Evolutionary conservation across 805 yeast species (phyloP), one percentile per base, ranked within the genome.

Genomic region (Sugiyamaella qingdaonensis): DNA sequence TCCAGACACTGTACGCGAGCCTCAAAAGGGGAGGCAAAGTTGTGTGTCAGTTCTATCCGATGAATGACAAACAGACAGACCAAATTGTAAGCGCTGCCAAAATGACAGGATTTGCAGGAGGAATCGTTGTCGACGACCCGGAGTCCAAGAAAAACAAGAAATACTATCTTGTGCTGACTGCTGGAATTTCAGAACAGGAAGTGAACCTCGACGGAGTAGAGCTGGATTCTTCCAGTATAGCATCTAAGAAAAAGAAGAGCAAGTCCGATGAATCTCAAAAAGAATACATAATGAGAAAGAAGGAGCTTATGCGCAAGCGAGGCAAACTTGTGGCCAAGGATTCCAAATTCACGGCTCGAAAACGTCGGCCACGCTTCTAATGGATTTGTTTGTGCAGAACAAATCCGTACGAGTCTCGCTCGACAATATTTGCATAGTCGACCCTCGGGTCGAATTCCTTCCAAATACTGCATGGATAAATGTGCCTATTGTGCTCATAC

Each of bases 41-140:
- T 60, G 97, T 88, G 27, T 97, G 96, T 18, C 99, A 94, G 70
- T 94, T 92, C 67, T 94, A 94, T 70, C 99, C 99, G 10, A 82
- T 83, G 68, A 87, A 90, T 69, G 97, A 94, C 59, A 79, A 76
- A 32, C 98, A 94, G 69, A 82, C 84, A 9, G 86, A 88, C 55
- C 78, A 81, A 46, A 88, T 94, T 31, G 73, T 88, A 51, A 77
- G 78, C 37, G 87, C 96, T 21, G 98, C 99, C 9, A 92, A 90
- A 69, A 84, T 86, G 4, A 85, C 97, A 0, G 99, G 99, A 1
- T 94, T 94, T 68, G 92, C 89, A 53, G 97, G 99, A 65, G 99
- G 99, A 58, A 76, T 92, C 60, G 90, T 94, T 21, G 79, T 92
- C 36, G 99, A 94, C 69, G 92, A 91, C 56, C 95, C 96, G 3